Percentiles rank a stretch among this genome's conserved stretches.
These are phyloP conservation scores for Gastrolobium villosum DNA, from an alignment of 306 rosid species.

Conservation along the genomic window DNA sequence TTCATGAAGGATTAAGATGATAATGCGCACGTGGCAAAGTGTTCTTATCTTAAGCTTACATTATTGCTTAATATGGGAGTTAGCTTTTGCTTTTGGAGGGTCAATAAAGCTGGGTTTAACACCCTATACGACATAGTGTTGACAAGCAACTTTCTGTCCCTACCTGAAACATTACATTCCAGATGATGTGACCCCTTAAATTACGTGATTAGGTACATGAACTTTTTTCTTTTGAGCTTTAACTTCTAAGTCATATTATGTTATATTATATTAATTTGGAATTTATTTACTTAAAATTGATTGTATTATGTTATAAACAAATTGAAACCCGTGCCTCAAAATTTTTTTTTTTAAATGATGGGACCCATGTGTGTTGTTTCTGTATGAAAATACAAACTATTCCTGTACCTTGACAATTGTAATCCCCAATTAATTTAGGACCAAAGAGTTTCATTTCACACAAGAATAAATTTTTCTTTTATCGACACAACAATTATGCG, in stretches of 20 bases:
- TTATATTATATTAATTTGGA: neutral
- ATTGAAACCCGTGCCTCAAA: no score
- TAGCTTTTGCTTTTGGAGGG: neutral
- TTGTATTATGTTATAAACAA: no score
- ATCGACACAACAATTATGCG: no score
- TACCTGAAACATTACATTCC: slow-evolving; percentile 28
- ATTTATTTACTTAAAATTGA: no score
- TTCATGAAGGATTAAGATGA: slow-evolving; percentile 31
- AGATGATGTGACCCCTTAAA: slow-evolving; percentile 45
- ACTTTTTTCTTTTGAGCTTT: neutral
- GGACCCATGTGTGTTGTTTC: no score
- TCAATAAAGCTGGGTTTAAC: slow-evolving; percentile 48
- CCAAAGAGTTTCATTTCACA: no score
- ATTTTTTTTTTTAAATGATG: no score
- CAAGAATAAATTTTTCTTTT: no score
- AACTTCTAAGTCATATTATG: neutral
- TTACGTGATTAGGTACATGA: slow-evolving; percentile 35
- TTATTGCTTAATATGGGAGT: slow-evolving; percentile 54
- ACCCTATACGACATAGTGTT: slow-evolving; percentile 29
- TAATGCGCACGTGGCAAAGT: slow-evolving; percentile 35
- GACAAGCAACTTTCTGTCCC: slow-evolving; percentile 53
- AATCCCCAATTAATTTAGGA: no score
- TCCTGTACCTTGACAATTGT: no score
- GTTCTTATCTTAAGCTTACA: slow-evolving; percentile 46
- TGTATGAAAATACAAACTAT: no score